Evolutionary conservation across 2,329 filamentous ascomycete genomes (phyloP), one percentile per base, ranked within the genome.

Genomic region (Colletotrichum nymphaeae): DNA sequence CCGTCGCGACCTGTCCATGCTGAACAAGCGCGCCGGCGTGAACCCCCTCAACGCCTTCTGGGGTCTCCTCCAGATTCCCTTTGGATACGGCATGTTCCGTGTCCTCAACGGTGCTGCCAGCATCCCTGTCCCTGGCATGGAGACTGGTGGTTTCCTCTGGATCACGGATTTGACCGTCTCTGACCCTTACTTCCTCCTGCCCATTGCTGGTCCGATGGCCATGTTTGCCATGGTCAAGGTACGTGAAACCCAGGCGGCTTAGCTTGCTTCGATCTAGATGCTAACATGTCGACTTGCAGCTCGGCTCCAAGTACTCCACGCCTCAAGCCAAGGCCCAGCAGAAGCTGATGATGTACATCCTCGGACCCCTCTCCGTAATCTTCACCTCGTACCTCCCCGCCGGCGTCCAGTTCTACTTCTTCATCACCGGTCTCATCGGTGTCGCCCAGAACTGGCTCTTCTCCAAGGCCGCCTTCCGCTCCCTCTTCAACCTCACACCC

Each of bases 31-130:
- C 75, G 81, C 85, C 64, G 79, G 79, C 19, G 81, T 81, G 37
- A 80, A 78, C 67, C 80, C 79, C 64, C 63, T 74, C 46, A 79
- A 79, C 75, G 80, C 84, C 73, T 65, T 83, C 37, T 85, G 84
- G 83, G 77, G 80, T 16, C 78, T 86, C 55, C 59, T 83, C 4
- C 85, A 88, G 77, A 78, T 93, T 14, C 92, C 95, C 5, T 86
- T 97, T 75, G 93, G 93, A 74, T 95, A 91, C 81, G 95, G 95
- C 78, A 92, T 93, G 73, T 98, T 96, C 87, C 91, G 93, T 73
- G 86, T 96, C 58, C 82, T 97, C 75, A 88, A 90, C 66, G 92
- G 88, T 76, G 97, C 98, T 93, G 83, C 90, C 1, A 82, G 86
- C 26, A 84, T 98, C 60, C 96, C 96, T 4, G 94, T 98, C 5